phyloP scores from a whole-genome alignment of 768 basidiomycete genomes.

The Steccherinum ochraceum region DNA sequence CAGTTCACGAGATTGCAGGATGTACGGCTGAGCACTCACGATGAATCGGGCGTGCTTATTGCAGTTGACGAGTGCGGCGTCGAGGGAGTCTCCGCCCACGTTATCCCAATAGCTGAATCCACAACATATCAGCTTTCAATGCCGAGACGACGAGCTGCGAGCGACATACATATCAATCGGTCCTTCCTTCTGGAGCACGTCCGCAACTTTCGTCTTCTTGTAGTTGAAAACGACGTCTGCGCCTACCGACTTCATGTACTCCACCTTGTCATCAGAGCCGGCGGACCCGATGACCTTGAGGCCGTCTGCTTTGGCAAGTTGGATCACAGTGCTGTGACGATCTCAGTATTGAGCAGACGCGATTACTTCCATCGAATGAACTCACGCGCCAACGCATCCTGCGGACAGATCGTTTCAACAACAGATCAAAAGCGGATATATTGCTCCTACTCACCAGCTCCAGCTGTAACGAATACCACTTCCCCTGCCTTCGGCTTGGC shows the following conservation, averaged over 20 bases:
- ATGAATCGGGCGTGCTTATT: constrained; percentile 17
- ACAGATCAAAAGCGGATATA: neutral
- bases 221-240: constrained; percentile 71
- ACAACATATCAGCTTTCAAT: neutral
- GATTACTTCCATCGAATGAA: no score
- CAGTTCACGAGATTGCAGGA: no score
- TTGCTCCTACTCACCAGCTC: constrained; percentile 27
- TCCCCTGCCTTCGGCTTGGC: constrained; percentile 42
- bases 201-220: constrained; percentile 48
- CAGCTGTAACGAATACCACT: constrained; percentile 41
- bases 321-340: constrained; percentile 34
- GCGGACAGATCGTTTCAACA: neutral
- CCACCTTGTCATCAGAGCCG: constrained; percentile 67
- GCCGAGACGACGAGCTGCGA: neutral
- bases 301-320: constrained; percentile 37
- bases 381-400: constrained; percentile 26
- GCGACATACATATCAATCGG: constrained; percentile 48
- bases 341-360: no score
- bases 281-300: constrained; percentile 66
- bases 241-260: constrained; percentile 52
- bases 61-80: constrained; percentile 17
- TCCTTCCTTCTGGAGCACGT: constrained; percentile 51
- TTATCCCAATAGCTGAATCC: constrained; percentile 26
- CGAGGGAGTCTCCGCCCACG: constrained; percentile 25
- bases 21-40: no score